Base-by-base conservation (phyloP, 768 basidiomycete genomes). In the Leccinum disarticulatum region DNA sequence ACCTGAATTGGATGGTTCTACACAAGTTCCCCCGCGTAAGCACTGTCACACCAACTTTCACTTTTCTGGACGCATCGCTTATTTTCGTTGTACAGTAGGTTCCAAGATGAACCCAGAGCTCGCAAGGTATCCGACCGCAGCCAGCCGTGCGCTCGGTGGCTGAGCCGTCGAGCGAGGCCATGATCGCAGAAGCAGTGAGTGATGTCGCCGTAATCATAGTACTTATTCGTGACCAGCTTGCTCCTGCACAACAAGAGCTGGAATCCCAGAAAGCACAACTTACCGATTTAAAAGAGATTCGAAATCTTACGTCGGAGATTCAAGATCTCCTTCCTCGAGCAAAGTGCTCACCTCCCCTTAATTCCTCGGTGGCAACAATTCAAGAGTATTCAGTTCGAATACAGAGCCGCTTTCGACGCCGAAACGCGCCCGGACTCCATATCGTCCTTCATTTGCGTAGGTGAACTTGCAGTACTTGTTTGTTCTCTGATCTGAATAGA, bases 191-290 rank as follows among this genome's bases (percentile, higher is more conserved):
- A 54, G 73, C 73, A 43, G 72, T 73, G 54, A 73, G 72, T 72
- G 28, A 50, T 31, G 15, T 31, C 1, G 15, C 22, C 0, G 52
- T 41, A n/a, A 28, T 15, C 15, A 48, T 19, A 43, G n/a, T 43
- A 56, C 62, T 59, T 55, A 70, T 36, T 17, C 36, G 13, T 30
- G 60, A 55, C 36, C 52, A 85, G 84, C 64, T 84, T 57, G 78
- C 76, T 38, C 84, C 86, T 17, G 66, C 87, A 14, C 77, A 81
- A 55, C 77, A 79, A 53, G 83, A 83, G 64, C 66, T 84, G 22
- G 73, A 79, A 57, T 70, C 74, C 3, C 74, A 85, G 54, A 80
- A 78, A 67, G 67, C 74, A 35, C 81, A 85, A 64, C 66, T 84
- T 22, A 73, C 61, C 30, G 70, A 75, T 43, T 56, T 73, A 13